Evolutionary conservation across 108 stramenopile species (phyloP).

Genomic region (Skeletonema costatum): DNA sequence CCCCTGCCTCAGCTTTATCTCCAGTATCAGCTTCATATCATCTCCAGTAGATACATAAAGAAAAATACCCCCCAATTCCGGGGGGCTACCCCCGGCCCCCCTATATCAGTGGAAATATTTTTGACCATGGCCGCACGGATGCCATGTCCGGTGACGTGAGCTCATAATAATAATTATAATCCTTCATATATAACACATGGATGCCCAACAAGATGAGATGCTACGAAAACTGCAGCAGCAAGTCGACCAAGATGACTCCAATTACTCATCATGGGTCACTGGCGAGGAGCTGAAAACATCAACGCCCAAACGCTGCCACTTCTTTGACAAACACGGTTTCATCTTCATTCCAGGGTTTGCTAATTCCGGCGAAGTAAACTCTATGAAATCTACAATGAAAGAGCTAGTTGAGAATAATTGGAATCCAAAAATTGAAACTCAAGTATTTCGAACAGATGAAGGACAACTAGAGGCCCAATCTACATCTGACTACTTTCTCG

Average conservation of each 20-base stretch:
- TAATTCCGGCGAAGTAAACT: constrained; percentile 33
- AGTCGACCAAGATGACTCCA: background rate
- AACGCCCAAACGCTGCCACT: constrained; percentile 34
- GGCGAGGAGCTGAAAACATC: background rate
- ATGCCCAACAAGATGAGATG: background rate
- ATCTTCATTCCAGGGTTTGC: constrained; percentile 51
- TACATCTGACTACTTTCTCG: constrained; percentile 84
- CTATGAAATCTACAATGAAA: constrained; percentile 71
- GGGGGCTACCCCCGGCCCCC: too few species aligned
- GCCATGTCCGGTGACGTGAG: too few species aligned
- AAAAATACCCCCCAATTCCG: too few species aligned
- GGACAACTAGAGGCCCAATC: constrained; percentile 75
- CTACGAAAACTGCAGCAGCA: background rate
- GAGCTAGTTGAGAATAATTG: constrained; percentile 58
- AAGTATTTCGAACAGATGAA: constrained; percentile 83
- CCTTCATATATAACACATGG: background rate
- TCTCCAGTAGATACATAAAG: too few species aligned
- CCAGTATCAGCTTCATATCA: too few species aligned
- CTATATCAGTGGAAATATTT: too few species aligned
- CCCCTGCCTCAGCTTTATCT: too few species aligned
- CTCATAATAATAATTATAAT: too few species aligned
- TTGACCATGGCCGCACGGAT: too few species aligned
- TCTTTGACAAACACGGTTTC: constrained; percentile 77
- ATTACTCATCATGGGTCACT: background rate
- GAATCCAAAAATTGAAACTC: constrained; percentile 46